phyloP scores from a whole-genome alignment of 1,284 basidiomycete species.

The Ceratobasidium sp. region DNA sequence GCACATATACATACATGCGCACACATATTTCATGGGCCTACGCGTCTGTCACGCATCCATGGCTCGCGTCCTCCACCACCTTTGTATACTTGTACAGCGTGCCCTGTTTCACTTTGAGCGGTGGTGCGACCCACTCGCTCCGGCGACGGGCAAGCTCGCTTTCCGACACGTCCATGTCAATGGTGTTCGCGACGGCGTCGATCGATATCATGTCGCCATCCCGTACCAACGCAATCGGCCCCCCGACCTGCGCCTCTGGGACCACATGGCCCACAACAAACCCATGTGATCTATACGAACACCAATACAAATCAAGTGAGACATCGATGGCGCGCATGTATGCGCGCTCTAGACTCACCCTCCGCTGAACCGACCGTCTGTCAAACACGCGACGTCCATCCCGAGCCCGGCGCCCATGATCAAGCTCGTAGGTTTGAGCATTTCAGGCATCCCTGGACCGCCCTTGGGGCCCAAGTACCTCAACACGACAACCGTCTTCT shows the following conservation, averaged over 20 bases:
- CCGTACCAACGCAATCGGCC: slow-evolving; percentile 86
- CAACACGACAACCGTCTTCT: slow-evolving; percentile 89
- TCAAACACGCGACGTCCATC: slow-evolving; percentile 86
- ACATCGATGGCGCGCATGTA: slow-evolving; percentile 20
- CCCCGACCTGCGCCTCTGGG: slow-evolving; percentile 86
- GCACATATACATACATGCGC: slow-evolving; percentile 15
- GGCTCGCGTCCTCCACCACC: slow-evolving; percentile 83
- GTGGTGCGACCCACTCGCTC: slow-evolving; percentile 76
- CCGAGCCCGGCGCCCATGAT: slow-evolving; percentile 96
- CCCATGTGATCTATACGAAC: slow-evolving; percentile 73
- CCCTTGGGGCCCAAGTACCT: slow-evolving; percentile 90
- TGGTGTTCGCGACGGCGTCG: slow-evolving; percentile 83
- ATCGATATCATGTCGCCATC: slow-evolving; percentile 88
- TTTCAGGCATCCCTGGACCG: slow-evolving; percentile 93
- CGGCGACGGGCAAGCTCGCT: slow-evolving; percentile 75
- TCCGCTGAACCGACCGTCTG: slow-evolving; percentile 93
- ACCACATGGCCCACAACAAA: slow-evolving; percentile 94
- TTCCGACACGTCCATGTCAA: slow-evolving; percentile 68
- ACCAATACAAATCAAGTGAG: slow-evolving; percentile 21
- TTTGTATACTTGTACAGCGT: slow-evolving; percentile 89
- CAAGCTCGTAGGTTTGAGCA: slow-evolving; percentile 88
- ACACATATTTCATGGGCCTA: slow-evolving; percentile 49
- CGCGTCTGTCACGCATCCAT: slow-evolving; percentile 86
- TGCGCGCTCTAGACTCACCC: slow-evolving; percentile 62
- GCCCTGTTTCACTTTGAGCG: slow-evolving; percentile 83